Conservation (phyloP, 129 eudicot genomes). For the Flaveria robusta region DNA sequence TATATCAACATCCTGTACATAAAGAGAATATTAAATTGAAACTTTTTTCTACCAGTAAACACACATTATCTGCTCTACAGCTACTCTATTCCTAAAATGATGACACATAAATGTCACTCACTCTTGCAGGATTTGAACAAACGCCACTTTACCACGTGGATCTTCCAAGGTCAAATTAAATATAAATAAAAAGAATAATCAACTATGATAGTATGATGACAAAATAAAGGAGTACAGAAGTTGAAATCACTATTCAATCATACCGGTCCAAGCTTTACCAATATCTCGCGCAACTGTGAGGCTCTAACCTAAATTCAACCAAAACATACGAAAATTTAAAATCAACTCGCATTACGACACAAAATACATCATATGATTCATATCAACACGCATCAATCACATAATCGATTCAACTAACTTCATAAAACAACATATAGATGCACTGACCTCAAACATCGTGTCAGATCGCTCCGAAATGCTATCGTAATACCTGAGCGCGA, state of each 20-base stretch:
- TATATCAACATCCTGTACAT: background rate
- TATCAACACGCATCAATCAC: background rate
- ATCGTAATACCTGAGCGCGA: constrained; percentile 66
- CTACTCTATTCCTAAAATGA: no score
- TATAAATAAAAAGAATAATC: background rate
- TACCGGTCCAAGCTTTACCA: constrained; percentile 94
- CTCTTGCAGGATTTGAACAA: no score
- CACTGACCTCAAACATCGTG: constrained; percentile 71
- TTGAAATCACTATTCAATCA: constrained; percentile 14
- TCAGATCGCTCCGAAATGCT: constrained; percentile 62
- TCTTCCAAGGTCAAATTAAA: background rate
- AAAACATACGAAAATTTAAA: background rate
- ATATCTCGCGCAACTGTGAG: constrained; percentile 71
- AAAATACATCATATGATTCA: background rate
- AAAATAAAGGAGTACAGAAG: background rate
- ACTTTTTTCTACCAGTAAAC: no score
- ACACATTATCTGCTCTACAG: no score
- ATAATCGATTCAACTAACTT: background rate
- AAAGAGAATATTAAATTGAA: background rate
- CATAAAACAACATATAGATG: background rate
- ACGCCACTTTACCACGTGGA: no score
- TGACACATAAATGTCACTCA: no score
- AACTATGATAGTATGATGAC: background rate
- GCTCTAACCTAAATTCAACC: constrained; percentile 75
- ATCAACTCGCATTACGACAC: constrained; percentile 3